Base-by-base conservation (phyloP, 306 rosid genomes). In the Sicyos baderoa region DNA sequence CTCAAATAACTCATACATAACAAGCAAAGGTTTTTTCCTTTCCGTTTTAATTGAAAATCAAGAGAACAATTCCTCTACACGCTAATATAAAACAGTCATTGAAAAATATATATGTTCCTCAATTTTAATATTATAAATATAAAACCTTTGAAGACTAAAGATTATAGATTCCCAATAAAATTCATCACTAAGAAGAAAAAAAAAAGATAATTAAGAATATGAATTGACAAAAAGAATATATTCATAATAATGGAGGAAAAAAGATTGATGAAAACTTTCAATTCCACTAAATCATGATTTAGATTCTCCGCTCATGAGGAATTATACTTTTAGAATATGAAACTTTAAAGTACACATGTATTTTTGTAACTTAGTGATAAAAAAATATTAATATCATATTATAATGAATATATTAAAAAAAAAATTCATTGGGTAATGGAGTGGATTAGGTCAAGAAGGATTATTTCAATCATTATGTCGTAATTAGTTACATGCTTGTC, bases 211-310 rank as follows among this genome's bases (percentile, higher is more conserved):
- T 44, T 64, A 66, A 66, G 40, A 21, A 66, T 66, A 45, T 22
- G 21, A 44, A 14, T 65, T 22, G 40, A 42, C 7, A 65, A 65
- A 65, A 14, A 25, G 71, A 45, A 65, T 65, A 66, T 66, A 66
- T 66, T 66, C 71, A 66, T 66, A 66, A 47, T 66, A 66, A 66
- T 66, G 71, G 54, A 14, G 54, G 19, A n/a, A 49, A 9, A 45
- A 47, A 47, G 71, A 66, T 66, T 66, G 71, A 65, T 25, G 40
- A 66, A 66, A 47, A 18, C 71, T 47, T 66, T 45, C 54, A 66
- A 44, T 64, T 44, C 70, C 70, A 64, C 70, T 64, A 64, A 44
- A 64, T 64, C 70, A 44, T 64, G 70, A 64, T 63, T 42, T 42
- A 7, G 32, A 64, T 64, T 64, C 72, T 19, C 29, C 42, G 25